Evolutionary conservation across 1,139 yeast genomes (phyloP).

Genomic region (Lodderomyces metapsilosis): DNA sequence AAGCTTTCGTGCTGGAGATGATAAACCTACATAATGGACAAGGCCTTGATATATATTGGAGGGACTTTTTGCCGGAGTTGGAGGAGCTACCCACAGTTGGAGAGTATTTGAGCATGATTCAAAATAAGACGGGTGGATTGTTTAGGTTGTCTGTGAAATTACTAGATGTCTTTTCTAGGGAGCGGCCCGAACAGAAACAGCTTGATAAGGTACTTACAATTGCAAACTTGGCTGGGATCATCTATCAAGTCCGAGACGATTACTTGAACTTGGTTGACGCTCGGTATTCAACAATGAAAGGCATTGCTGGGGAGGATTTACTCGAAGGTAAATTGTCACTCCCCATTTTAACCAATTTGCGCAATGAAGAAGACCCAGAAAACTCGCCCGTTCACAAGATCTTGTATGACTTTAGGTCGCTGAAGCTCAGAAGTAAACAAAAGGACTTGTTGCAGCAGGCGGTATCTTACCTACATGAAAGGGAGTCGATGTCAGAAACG

Average conservation of each 20-base stretch:
- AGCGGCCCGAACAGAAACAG: slow-evolving; percentile 3
- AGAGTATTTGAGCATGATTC: slow-evolving; percentile 77
- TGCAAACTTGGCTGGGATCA: slow-evolving; percentile 76
- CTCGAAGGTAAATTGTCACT: slow-evolving; percentile 87
- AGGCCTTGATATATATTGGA: slow-evolving; percentile 85
- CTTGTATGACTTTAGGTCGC: slow-evolving; percentile 18
- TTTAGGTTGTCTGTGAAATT: slow-evolving; percentile 71
- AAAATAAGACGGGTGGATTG: slow-evolving; percentile 86
- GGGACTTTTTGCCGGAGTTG: slow-evolving; percentile 48
- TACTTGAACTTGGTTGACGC: slow-evolving; percentile 60
- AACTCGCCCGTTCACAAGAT: slow-evolving; percentile 26
- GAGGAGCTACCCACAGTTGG: slow-evolving; percentile 57
- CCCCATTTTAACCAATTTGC: slow-evolving; percentile 66
- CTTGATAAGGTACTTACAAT: slow-evolving; percentile 45
- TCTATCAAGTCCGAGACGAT: slow-evolving; percentile 85
- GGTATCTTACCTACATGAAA: background rate
- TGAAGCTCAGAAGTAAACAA: slow-evolving; percentile 19
- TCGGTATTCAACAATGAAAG: slow-evolving; percentile 62
- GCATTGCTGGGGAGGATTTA: slow-evolving; percentile 75
- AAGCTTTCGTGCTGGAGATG: slow-evolving; percentile 53
- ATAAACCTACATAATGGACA: slow-evolving; percentile 83
- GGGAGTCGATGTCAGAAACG: background rate
- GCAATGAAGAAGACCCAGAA: background rate
- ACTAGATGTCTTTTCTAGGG: slow-evolving; percentile 39
- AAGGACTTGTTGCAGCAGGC: slow-evolving; percentile 16